Base-by-base conservation (phyloP, 1,139 yeast species). In the Schizosaccharomyces versatilis region DNA sequence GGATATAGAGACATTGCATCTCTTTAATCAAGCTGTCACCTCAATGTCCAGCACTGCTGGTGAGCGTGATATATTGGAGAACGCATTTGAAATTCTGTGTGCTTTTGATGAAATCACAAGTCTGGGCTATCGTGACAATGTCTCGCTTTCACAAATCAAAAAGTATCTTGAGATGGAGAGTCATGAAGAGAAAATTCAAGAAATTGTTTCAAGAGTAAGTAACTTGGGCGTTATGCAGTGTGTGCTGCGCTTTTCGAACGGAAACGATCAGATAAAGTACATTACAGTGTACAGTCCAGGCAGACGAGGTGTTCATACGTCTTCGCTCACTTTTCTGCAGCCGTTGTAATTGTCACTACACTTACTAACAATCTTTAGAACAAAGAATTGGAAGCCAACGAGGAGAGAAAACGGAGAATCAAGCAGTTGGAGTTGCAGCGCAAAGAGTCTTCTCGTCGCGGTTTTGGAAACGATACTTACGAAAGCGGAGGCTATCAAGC, bases 141-240 rank as follows among this genome's bases (percentile, higher is more conserved):
- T 90, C 62, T 79, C 93, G 0, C 67, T 83, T 61, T 69, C 80
- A 56, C 98, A 90, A 71, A 85, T 93, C 60, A 80, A 79, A 67
- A 84, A 94, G 14, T 90, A 84, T 70, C 73, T 93, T 69, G 93
- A 86, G 66, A 90, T 93, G 98, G 97, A 93, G 69, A 83, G 95
- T 47, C 97, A 90, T 66, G 98, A 93, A 69, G 99, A 93, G 70
- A 88, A 85, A 73, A 88, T 93, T 64, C 97, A 90, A 72, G 97
- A 93, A 67, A 88, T 90, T 66, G 90, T 93, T 64, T 97, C 90
- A 69, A 80, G 94, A 67, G 60, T 58, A 54, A 7, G 57, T 48
- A 7, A 15, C 15, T 8, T 36, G 5, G 15, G 17, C 5, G 15
- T 3, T n/a, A 5, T 15, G 19, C 19, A 38, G 14, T 10, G 36